Base-by-base conservation (phyloP, 306 rosid species). In the Ochetophila trinervis region DNA sequence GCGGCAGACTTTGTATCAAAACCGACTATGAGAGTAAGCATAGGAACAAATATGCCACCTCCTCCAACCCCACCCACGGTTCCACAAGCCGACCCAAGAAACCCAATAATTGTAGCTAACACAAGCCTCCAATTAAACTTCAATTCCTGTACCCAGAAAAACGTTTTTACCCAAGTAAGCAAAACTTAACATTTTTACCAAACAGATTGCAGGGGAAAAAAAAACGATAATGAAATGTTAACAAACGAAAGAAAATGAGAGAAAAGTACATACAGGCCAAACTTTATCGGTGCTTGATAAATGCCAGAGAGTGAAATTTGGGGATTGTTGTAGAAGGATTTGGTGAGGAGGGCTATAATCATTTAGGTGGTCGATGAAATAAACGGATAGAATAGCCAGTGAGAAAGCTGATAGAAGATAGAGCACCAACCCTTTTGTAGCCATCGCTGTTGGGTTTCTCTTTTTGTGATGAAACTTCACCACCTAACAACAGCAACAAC, bases 1-100 rank as follows among this genome's bases (percentile, higher is more conserved):
- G 99, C 96, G 12, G 99, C 97, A 5, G 96, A 93, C 58, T 93
- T 93, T 10, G 94, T 84, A 67, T 89, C 99, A 55, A 93, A 93
- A 0, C 99, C 99, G 52, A 90, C 77, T 72, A 93, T 68, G 72
- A 93, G 67, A 76, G 88, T 90, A 50, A 93, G 88, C 97, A 93
- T 90, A 11, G 99, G 99, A 60, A 93, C 97, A 30, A 93, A 93
- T 63, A 93, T 93, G 77, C 99, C 99, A 21, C 96, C 97, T 4
- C 95, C 97, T 19, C 98, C 99, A 7, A 93, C 91, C 1, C 99
- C 99, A 53, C 99, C 99, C 17, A 93, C 99, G 0, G 96, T 90
- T 63, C 97, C 97, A 70, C 84, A 93, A 8, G 97, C 97, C 5
- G 94, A 93, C 22, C 99, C 99, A 37, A 89, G 70, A 65, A 93